Percentiles rank a stretch among this genome's conserved stretches.
Evolutionary conservation across 2,329 filamentous ascomycete genomes (phyloP).

Genomic region (Emericellopsis cladophorae): DNA sequence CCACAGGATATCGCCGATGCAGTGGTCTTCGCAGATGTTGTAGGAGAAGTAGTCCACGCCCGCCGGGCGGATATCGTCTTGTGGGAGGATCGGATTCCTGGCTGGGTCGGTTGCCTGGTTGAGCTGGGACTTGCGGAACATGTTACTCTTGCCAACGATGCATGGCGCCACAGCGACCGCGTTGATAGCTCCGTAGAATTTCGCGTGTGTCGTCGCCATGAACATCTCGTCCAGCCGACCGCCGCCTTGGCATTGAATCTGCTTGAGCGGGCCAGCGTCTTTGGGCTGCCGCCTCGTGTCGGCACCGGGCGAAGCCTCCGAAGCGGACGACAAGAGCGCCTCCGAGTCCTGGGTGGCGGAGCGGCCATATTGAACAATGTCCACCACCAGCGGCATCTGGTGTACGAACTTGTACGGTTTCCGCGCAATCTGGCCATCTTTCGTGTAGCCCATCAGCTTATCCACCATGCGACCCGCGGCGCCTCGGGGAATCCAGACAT

Average conservation of each 20-base stretch:
- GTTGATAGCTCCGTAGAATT: constrained; percentile 97
- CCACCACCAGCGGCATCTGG: constrained; percentile 81
- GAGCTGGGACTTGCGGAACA: constrained; percentile 90
- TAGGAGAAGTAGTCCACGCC: constrained; percentile 90
- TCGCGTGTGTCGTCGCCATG: constrained; percentile 84
- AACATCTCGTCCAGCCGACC: constrained; percentile 89
- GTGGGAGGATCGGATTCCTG: constrained; percentile 27
- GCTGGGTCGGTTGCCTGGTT: constrained; percentile 52
- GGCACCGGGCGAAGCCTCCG: constrained; percentile 16
- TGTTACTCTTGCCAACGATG: constrained; percentile 93
- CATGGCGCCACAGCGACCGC: constrained; percentile 83
- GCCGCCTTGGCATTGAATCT: constrained; percentile 40
- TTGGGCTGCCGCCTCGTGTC: constrained; percentile 11
- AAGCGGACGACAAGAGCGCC: constrained; percentile 19
- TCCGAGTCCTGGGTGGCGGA: not conserved
- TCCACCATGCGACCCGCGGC: constrained; percentile 84
- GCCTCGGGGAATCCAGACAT: constrained; percentile 77
- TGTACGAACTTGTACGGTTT: constrained; percentile 84
- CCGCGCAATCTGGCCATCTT: constrained; percentile 23
- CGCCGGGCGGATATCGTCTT: constrained; percentile 28
- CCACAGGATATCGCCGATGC: constrained; percentile 90
- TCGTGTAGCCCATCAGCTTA: constrained; percentile 57
- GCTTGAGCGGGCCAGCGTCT: constrained; percentile 10
- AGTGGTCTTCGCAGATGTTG: constrained; percentile 95
- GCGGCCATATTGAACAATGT: constrained; percentile 33